Evolutionary conservation across 78 protist genomes (phyloP), one percentile per base, ranked within the genome.

Genomic region (Monocercomonoides exilis): DNA sequence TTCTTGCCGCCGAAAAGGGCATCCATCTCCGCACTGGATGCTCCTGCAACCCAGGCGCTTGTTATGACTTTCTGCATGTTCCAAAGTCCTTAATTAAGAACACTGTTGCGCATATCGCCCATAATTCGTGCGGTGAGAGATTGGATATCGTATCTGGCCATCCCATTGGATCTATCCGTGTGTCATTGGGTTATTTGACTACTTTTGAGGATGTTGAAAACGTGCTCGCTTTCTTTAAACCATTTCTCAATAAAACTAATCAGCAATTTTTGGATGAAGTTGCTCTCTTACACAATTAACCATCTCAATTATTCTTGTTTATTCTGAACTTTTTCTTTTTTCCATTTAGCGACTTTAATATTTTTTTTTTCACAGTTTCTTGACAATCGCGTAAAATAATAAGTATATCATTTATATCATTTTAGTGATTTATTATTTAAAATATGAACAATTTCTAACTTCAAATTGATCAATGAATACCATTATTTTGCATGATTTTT

Each of bases 21-120:
- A 4, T 84, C 54, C 41, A 84, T 34, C 4, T 84, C 43, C 77
- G 87, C 6, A 87, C 88, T 1, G 89, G 89, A 41, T 81, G 84
- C 86, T 6, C 3, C 77, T 87, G 89, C 86, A 87, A 87, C 3
- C 89, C 89, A 2, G 89, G 89, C 11, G 88, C 89, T 35, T 4
- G 87, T 43, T 81, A 79, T 41, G 82, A 21, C 5, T 79, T 38
- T 79, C 82, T 79, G 82, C 6, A 21, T 41, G 21, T 79, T 6
- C 70, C 70, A 54, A 54, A 11, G 38, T 29, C 70, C 21, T 54
- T 54, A 21, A 54, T 54, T 21, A 54, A 54, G 21, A 21, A 54
- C 70, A 54, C 70, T 29, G 70, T 54, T 54, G 70, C 70, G 21
- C 70, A 54, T 21, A 54, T 54, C 70, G 38, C 11, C 70, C 70